Base-by-base conservation (phyloP, 139 green algal genomes). In the Tetradesmus obliquus region DNA sequence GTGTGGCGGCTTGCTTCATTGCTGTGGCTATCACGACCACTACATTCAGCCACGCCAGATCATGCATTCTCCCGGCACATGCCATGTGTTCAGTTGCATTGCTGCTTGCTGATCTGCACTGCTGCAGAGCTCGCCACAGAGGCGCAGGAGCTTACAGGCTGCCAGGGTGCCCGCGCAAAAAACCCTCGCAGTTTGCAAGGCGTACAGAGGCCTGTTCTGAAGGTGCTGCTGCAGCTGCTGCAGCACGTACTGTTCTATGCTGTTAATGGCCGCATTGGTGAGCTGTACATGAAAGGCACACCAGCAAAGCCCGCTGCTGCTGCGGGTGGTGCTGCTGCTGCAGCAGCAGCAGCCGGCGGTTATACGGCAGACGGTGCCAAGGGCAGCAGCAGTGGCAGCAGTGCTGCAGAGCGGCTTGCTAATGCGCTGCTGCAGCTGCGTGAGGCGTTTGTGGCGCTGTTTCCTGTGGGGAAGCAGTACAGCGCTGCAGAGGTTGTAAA, bases 171-270 rank as follows among this genome's bases (percentile, higher is more conserved):
- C 32, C 32, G 32, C 32, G 32, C 32, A 45, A 45, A 45, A 45
- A 45, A 45, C 32, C 32, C 32, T 45, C 32, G 32, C 32, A 45
- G 32, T 32, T 15, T 62, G 7, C 22, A 62, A 51, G 45, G 45
- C 7, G 45, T 86, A 55, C 81, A 86, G 45, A 2, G n/a, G 13
- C 51, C 45, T 12, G 54, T 22, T 20, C 20, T 60, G 19, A n/a
- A 86, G 81, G 45, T 72, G 19, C n/a, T 51, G 12, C 55, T 87
- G 82, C 82, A 87, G 82, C 82, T 87, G 57, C 57, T 88, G 57
- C 84, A 79, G 57, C 84, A 88, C 57, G 57, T 82, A 17, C 85
- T 89, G 62, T 89, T 66, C 66, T 89, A 82, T 69, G 85, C 85
- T 20, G 32, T 89, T 13, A 89, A 82, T 54, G 66, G 85, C n/a